Evolutionary conservation across 306 rosid genomes (phyloP).

Genomic region (Carpinus viminea): DNA sequence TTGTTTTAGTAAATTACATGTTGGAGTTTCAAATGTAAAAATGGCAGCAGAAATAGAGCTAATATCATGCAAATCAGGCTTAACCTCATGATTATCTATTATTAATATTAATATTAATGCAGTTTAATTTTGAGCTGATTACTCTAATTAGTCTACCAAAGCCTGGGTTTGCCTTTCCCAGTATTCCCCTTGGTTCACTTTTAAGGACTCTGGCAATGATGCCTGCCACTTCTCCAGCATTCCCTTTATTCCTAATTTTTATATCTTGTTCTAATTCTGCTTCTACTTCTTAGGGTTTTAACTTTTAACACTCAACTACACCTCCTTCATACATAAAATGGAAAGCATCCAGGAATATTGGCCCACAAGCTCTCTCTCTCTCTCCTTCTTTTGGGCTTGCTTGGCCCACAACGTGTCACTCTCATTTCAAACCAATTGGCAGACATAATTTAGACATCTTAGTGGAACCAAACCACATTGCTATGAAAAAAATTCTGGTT

Average conservation of each 20-base stretch:
- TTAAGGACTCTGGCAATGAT: conserved; percentile 57
- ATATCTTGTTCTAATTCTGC: conserved; percentile 24
- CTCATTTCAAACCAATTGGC: conserved; percentile 34
- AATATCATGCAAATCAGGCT: background rate
- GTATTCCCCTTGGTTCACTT: conserved; percentile 37
- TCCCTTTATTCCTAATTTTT: conserved; percentile 35
- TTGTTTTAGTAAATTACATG: background rate
- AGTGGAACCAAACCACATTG: conserved; percentile 6
- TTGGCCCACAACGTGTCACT: conserved; percentile 38
- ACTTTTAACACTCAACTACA: conserved; percentile 5
- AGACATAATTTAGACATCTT: conserved; percentile 26
- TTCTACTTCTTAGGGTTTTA: conserved; percentile 4
- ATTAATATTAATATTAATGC: background rate
- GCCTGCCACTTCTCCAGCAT: conserved; percentile 41
- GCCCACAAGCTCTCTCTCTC: conserved; percentile 25
- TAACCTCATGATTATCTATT: background rate
- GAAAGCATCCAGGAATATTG: conserved; percentile 35
- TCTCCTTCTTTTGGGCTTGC: background rate
- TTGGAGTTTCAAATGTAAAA: background rate
- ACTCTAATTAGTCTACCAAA: conserved; percentile 11
- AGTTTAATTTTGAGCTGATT: background rate
- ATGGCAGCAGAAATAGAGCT: background rate
- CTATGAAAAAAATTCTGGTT: background rate
- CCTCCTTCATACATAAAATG: conserved; percentile 21
- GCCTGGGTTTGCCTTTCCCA: conserved; percentile 31